A percentile compares a stretch with the other conserved stretches of the same genome.
Conservation (phyloP, 139 green algal species). For the Coelastrella sp. region DNA sequence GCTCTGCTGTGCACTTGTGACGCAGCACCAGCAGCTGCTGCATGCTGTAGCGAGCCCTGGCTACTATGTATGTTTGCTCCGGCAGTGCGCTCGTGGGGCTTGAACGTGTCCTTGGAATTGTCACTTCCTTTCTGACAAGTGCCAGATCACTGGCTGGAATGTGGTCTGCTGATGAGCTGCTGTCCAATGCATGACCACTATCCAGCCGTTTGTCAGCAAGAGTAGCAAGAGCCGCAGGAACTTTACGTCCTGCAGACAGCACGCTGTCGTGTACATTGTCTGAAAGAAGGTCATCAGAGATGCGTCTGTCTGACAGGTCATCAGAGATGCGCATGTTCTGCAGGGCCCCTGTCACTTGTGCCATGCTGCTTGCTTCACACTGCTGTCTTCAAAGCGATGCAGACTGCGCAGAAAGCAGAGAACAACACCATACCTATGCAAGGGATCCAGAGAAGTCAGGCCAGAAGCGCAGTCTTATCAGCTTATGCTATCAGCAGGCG, state of each 20-base stretch:
- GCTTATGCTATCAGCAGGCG: no score
- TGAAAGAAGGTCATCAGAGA: not conserved
- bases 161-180: not conserved
- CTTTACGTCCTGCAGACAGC: not conserved
- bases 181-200: not conserved
- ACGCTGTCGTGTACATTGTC: not conserved
- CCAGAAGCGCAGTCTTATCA: no score
- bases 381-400: not conserved
- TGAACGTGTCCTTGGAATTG: not conserved
- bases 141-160: not conserved
- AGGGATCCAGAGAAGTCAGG: no score
- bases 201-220: no score
- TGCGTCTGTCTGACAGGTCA: not conserved
- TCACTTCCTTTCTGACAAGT: not conserved
- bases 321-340: not conserved
- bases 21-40: constrained; percentile 3
- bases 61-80: not conserved
- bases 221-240: no score
- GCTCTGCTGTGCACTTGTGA: not conserved
- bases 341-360: not conserved
- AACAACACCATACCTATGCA: no score
- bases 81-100: not conserved
- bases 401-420: no score
- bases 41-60: not conserved
- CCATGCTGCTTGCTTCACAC: not conserved